phyloP scores from a whole-genome alignment of 257 asterid genomes.

The Anisodus acutangulus region DNA sequence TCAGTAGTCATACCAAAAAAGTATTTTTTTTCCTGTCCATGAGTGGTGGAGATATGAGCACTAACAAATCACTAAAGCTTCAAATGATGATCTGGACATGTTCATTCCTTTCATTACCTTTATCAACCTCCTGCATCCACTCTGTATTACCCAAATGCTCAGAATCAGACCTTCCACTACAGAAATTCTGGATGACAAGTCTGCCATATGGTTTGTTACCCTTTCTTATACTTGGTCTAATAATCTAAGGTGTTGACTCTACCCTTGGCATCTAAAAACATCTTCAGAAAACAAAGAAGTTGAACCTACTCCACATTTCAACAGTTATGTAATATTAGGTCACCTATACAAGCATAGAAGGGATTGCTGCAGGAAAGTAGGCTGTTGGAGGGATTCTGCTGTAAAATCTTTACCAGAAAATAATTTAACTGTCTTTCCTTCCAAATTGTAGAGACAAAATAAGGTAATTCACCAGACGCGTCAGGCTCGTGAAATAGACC shows the following conservation, averaged over 20 bases:
- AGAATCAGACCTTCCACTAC: not conserved
- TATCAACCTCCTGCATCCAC: too few species aligned
- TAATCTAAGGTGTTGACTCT: not conserved
- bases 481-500: too few species aligned
- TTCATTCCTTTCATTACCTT: not conserved
- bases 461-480: too few species aligned
- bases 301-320: not conserved
- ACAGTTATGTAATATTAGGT: not conserved
- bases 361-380: not conserved
- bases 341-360: slow-evolving; percentile 4
- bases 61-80: not conserved
- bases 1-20: not conserved
- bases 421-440: not conserved
- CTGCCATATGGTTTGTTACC: too few species aligned
- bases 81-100: not conserved
- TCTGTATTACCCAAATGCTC: not conserved
- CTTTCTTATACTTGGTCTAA: too few species aligned
- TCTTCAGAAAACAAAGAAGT: not conserved
- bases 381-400: not conserved
- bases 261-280: not conserved
- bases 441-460: too few species aligned
- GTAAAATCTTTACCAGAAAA: not conserved
- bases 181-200: too few species aligned
- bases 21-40: too few species aligned
- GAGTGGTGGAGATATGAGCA: not conserved